Evolutionary conservation across 1,284 basidiomycete species (phyloP).

Genomic region (Volvariella volvacea): DNA sequence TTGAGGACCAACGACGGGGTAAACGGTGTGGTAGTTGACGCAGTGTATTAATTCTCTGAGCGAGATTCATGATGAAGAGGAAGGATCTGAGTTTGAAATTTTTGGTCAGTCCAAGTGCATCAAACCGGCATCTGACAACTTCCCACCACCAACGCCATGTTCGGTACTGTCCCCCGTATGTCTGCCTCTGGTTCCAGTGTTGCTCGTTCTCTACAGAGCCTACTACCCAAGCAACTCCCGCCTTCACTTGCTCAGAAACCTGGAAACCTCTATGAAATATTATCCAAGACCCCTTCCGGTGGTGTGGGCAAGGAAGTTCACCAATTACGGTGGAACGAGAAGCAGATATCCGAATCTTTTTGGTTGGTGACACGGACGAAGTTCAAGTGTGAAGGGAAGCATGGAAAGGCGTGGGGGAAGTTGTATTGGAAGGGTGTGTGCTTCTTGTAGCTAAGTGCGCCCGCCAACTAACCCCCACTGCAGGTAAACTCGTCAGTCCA

Average conservation of each 20-base stretch:
- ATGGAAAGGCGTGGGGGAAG: slow-evolving; percentile 75
- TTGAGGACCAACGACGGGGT: slow-evolving; percentile 11
- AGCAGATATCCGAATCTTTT: slow-evolving; percentile 59
- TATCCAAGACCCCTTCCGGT: slow-evolving; percentile 61
- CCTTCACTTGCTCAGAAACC: slow-evolving; percentile 49
- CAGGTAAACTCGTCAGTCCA: slow-evolving; percentile 44
- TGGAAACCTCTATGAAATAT: slow-evolving; percentile 62
- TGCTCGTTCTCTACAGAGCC: slow-evolving; percentile 40
- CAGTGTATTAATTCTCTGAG: slow-evolving; percentile 12
- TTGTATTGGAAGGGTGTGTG: slow-evolving; percentile 70
- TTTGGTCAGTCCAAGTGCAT: slow-evolving; percentile 9
- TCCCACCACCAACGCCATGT: slow-evolving; percentile 17
- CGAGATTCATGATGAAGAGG: slow-evolving; percentile 14
- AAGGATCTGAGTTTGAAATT: slow-evolving; percentile 24
- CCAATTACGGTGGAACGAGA: slow-evolving; percentile 66
- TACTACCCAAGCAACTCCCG: slow-evolving; percentile 45
- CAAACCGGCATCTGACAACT: neutral
- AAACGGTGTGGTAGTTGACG: slow-evolving; percentile 7
- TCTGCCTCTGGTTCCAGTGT: slow-evolving; percentile 17
- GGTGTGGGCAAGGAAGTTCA: slow-evolving; percentile 62
- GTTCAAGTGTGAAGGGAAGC: slow-evolving; percentile 63
- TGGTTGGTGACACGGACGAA: slow-evolving; percentile 66
- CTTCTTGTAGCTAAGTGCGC: neutral
- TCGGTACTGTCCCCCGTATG: slow-evolving; percentile 21
- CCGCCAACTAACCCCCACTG: neutral